Base-by-base conservation (phyloP, 2,329 filamentous ascomycete species). In the Diaporthe longicolla region DNA sequence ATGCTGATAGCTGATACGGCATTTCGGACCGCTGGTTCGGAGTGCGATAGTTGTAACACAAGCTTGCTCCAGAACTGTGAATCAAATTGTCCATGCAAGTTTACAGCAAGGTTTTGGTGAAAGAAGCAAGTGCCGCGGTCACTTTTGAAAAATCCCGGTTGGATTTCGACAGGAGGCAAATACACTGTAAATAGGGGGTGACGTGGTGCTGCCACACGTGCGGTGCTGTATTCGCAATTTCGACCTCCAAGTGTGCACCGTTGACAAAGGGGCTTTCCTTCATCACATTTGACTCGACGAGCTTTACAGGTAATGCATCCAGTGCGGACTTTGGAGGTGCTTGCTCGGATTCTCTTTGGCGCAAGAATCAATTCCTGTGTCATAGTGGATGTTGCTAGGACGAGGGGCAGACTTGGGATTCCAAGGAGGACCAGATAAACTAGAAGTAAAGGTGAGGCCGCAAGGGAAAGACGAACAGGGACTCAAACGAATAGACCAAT, bases 271-370 rank as follows among this genome's bases (percentile, higher is more conserved):
- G 63, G 63, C 24, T 68, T 68, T 32, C 21, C n/a, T 52, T 68
- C 63, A 68, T 68, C 63, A 43, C 63, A 68, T 68, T 68, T 68
- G 9, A 68, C 63, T 32, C 63, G 63, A 10, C 63, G 63, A 68
- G 63, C 43, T 32, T 68, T 68, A 26, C 63, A 68, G 50, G 48
- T 52, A 24, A 43, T 48, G 24, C 63, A 68, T 7, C 63, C 63
- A 8, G 63, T 68, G 9, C 63, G 63, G 32, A 48, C 40, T n/a
- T 68, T 68, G 40, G 63, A 68, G 32, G 43, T 68, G 15, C 63
- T 68, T 68, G 29, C 63, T 32, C 63, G 63, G 40, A 1, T 68
- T 68, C 63, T 68, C 63, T 52, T 68, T 24, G 48, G 43, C 24
- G 6, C 40, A 68, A 68, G 43, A 32, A 29, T 24, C 40, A 52